phyloP scores from a whole-genome alignment of 2,329 filamentous ascomycete species.

The Fusarium sp. region DNA sequence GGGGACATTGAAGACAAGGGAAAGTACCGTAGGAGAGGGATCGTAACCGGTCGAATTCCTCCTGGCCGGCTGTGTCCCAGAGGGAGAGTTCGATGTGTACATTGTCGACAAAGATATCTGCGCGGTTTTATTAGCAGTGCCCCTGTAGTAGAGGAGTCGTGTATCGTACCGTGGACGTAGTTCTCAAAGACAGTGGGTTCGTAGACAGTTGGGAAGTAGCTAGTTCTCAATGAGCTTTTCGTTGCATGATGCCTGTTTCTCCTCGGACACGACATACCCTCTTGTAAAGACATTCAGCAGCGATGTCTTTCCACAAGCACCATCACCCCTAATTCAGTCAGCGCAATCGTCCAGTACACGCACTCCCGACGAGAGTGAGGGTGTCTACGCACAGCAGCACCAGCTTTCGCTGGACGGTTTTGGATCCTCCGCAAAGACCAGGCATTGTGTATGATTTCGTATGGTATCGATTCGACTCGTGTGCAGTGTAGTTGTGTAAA shows the following conservation, averaged over 20 bases:
- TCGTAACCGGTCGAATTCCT: conserved; percentile 97
- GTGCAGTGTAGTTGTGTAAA: conserved; percentile 9
- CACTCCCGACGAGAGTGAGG: neutral
- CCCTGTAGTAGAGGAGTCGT: neutral
- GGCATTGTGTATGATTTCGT: conserved; percentile 41
- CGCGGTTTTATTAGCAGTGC: conserved; percentile 17
- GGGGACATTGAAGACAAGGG: neutral
- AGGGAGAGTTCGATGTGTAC: conserved; percentile 97
- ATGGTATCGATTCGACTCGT: conserved; percentile 19
- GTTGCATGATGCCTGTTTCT: neutral
- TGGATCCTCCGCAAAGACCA: conserved; percentile 76
- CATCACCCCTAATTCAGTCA: conserved; percentile 79
- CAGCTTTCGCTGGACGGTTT: conserved; percentile 96
- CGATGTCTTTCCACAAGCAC: conserved; percentile 97
- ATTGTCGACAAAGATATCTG: conserved; percentile 98
- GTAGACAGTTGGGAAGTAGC: conserved; percentile 98
- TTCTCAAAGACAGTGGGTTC: conserved; percentile 99
- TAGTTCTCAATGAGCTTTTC: conserved; percentile 55
- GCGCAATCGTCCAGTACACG: conserved; percentile 5
- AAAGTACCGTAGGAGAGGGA: conserved; percentile 90
- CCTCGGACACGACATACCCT: conserved; percentile 73
- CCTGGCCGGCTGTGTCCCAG: conserved; percentile 98
- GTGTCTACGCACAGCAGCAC: conserved; percentile 78
- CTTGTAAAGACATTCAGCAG: conserved; percentile 98
- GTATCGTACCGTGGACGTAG: conserved; percentile 88